These are phyloP conservation scores for Trametopsis cervina DNA, from an alignment of 768 basidiomycete species.

Conservation along the genomic window DNA sequence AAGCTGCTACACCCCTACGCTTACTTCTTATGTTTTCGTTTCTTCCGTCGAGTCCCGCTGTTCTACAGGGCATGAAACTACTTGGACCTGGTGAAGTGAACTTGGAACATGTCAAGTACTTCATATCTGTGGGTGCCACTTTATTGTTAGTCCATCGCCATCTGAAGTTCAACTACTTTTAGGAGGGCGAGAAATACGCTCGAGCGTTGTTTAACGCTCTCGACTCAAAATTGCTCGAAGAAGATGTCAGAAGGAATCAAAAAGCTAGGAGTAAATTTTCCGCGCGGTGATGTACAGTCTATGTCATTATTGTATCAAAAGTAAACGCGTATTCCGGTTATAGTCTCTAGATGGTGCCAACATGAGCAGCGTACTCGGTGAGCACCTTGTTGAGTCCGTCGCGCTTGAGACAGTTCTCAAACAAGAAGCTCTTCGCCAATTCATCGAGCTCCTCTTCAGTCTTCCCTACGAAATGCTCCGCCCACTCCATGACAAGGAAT, in stretches of 20 bases:
- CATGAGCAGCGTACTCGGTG: slow-evolving; percentile 20
- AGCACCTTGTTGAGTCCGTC: slow-evolving; percentile 43
- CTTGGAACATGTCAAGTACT: slow-evolving; percentile 36
- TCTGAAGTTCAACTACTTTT: too few relatives aligned
- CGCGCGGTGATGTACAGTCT: slow-evolving; percentile 1
- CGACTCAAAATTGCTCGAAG: slow-evolving; percentile 59
- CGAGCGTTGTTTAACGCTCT: slow-evolving; percentile 47
- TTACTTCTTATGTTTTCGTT: slow-evolving; percentile 65
- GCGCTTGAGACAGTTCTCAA: slow-evolving; percentile 61
- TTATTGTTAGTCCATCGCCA: too few relatives aligned
- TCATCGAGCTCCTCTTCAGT: slow-evolving; percentile 56
- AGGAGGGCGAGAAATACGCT: slow-evolving; percentile 68
- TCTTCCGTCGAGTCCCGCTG: slow-evolving; percentile 25
- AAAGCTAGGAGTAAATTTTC: slow-evolving; percentile 53
- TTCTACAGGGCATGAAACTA: slow-evolving; percentile 57
- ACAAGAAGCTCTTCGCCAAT: slow-evolving; percentile 70
- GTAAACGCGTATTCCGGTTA: neutral
- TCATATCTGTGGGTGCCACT: too few relatives aligned
- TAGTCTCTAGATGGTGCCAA: neutral
- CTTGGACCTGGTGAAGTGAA: slow-evolving; percentile 58
- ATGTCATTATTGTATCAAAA: neutral
- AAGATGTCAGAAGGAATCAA: slow-evolving; percentile 50
- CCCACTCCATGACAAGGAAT: slow-evolving; percentile 69
- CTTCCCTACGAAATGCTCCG: slow-evolving; percentile 58
- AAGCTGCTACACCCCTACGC: slow-evolving; percentile 54